Evolutionary conservation across 306 rosid genomes (phyloP).

Genomic region (Begonia peltatifolia): DNA sequence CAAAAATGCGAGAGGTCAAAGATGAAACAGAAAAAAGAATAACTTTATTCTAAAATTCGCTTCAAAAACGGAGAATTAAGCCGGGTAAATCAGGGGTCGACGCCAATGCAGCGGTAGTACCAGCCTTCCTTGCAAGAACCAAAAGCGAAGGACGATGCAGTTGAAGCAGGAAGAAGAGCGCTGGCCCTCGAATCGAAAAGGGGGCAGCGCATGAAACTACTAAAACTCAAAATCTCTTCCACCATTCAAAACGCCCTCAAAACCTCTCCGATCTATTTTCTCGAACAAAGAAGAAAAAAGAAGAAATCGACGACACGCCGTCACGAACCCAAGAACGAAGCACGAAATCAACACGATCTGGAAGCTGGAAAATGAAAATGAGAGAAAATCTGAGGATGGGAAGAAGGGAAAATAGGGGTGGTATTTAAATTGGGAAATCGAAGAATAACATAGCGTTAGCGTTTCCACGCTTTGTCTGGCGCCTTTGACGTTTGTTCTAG

Average conservation of each 20-base stretch:
- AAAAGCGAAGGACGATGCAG: slow-evolving; percentile 53
- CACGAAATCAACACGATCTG: not conserved
- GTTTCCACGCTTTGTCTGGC: no score
- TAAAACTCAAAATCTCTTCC: slow-evolving; percentile 60
- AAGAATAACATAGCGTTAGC: not conserved
- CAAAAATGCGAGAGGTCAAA: not conserved
- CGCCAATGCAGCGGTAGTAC: slow-evolving; percentile 98
- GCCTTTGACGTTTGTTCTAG: no score
- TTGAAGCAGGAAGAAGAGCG: slow-evolving; percentile 46
- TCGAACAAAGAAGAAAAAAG: not conserved
- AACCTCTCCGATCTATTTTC: slow-evolving; percentile 10
- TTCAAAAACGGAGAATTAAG: not conserved
- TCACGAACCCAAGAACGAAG: no score
- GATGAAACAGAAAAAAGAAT: not conserved
- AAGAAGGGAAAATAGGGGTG: not conserved
- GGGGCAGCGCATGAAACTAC: slow-evolving; percentile 64
- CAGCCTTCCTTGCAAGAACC: slow-evolving; percentile 95
- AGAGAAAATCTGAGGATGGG: not conserved
- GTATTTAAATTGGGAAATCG: not conserved
- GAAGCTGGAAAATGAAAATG: not conserved
- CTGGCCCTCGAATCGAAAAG: slow-evolving; percentile 52
- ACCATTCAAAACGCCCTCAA: slow-evolving; percentile 64
- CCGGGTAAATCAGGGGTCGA: slow-evolving; percentile 51
- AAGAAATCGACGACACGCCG: not conserved
- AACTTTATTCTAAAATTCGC: not conserved